Evolutionary conservation across 169 alveolate species (phyloP).

Genomic region (Cryptosporidium andersoni): DNA sequence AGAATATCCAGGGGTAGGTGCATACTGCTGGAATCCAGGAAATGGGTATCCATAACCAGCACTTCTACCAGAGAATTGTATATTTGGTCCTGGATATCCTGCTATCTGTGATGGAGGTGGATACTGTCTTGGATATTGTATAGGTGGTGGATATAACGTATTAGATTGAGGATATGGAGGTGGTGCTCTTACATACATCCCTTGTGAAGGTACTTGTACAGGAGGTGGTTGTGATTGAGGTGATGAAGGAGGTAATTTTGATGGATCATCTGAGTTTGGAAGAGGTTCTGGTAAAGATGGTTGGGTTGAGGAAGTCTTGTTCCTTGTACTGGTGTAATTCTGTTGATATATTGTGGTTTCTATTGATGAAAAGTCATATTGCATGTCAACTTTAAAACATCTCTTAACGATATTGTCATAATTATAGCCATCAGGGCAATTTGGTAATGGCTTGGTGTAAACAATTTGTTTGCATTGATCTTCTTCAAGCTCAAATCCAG

Average conservation of each 20-base stretch:
- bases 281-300: slow-evolving; percentile 21
- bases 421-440: slow-evolving; percentile 60
- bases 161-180: slow-evolving; percentile 28
- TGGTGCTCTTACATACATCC: no score
- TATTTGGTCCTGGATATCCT: slow-evolving; percentile 2
- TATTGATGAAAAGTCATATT: slow-evolving; percentile 58
- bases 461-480: slow-evolving; percentile 64
- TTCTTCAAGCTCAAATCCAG: slow-evolving; percentile 65
- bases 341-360: slow-evolving; percentile 35
- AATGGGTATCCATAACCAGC: slow-evolving; percentile 70
- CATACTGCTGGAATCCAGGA: slow-evolving; percentile 69
- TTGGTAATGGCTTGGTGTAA: slow-evolving; percentile 59
- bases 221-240: slow-evolving; percentile 63
- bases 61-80: slow-evolving; percentile 39
- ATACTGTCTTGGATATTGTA: background rate
- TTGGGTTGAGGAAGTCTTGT: background rate
- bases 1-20: slow-evolving; percentile 65
- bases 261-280: background rate
- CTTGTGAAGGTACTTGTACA: background rate
- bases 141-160: background rate
- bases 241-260: slow-evolving; percentile 20
- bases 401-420: slow-evolving; percentile 62
- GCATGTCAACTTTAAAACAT: slow-evolving; percentile 56
- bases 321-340: slow-evolving; percentile 19
- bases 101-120: background rate